These are phyloP conservation scores for Lactarius trivialis DNA, from an alignment of 768 basidiomycete genomes.

Conservation along the genomic window DNA sequence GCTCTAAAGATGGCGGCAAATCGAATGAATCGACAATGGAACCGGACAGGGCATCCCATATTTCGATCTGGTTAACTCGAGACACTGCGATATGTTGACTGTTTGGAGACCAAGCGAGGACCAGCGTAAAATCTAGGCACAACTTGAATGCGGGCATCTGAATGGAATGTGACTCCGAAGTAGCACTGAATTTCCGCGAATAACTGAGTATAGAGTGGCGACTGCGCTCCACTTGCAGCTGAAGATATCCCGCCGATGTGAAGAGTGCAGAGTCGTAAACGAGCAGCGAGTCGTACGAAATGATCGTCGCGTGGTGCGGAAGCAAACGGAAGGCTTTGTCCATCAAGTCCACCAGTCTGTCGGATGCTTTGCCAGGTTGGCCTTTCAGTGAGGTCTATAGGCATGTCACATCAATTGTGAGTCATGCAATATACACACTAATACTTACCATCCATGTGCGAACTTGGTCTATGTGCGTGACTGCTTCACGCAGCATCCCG, in stretches of 20 bases:
- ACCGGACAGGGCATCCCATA: neutral
- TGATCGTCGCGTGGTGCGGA: neutral
- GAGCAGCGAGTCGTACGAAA: neutral
- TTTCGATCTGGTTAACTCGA: neutral
- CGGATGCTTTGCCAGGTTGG: neutral
- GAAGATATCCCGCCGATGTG: neutral
- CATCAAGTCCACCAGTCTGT: neutral
- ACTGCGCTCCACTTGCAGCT: neutral
- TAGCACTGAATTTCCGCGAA: no score
- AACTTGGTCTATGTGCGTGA: neutral
- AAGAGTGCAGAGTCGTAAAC: neutral
- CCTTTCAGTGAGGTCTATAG: neutral
- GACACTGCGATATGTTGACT: neutral
- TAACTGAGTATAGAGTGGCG: no score
- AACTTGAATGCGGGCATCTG: neutral
- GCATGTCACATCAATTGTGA: neutral
- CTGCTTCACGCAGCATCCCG: neutral
- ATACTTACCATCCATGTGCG: neutral
- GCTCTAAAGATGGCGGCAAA: neutral
- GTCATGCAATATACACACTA: neutral
- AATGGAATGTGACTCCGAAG: neutral
- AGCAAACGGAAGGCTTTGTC: neutral
- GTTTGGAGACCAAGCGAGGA: neutral
- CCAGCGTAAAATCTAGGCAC: neutral
- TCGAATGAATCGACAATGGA: neutral